Percentiles rank a stretch among this genome's conserved stretches.
Evolutionary conservation across 2,329 filamentous ascomycete genomes (phyloP).

Genomic region (Fusarium kyushuense): DNA sequence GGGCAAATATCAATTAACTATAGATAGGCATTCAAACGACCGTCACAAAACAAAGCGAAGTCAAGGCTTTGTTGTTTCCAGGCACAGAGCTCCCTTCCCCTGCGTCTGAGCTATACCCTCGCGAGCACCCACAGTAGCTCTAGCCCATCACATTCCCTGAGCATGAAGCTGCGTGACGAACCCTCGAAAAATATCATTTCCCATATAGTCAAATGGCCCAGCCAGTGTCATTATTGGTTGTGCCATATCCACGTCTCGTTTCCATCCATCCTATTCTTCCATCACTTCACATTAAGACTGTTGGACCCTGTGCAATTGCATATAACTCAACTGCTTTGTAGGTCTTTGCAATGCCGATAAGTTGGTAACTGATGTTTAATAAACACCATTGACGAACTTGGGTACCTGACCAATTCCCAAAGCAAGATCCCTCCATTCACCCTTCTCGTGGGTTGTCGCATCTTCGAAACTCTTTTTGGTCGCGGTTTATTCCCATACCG

Average conservation of each 20-base stretch:
- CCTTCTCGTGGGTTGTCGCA: slow-evolving; percentile 1
- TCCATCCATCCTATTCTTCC: not conserved
- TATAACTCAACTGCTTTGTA: not conserved
- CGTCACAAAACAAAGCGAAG: slow-evolving; percentile 27
- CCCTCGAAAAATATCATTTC: slow-evolving; percentile 2
- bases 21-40: slow-evolving; percentile 18
- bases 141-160: slow-evolving; percentile 5
- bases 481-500: not conserved
- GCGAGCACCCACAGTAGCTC: slow-evolving; percentile 4
- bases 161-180: slow-evolving; percentile 10
- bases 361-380: slow-evolving; percentile 17
- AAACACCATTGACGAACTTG: slow-evolving; percentile 28
- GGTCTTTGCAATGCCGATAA: not conserved
- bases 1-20: slow-evolving; percentile 45
- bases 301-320: not conserved
- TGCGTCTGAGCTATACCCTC: not conserved
- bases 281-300: not conserved
- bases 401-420: slow-evolving; percentile 9
- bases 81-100: not conserved
- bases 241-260: not conserved
- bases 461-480: slow-evolving; percentile 13
- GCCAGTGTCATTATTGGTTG: not conserved
- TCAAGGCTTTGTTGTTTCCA: slow-evolving; percentile 21
- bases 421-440: slow-evolving; percentile 6
- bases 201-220: not conserved